Evolutionary conservation across 768 basidiomycete genomes (phyloP), one percentile per base, ranked within the genome.

Genomic region (Podaxis sp.): DNA sequence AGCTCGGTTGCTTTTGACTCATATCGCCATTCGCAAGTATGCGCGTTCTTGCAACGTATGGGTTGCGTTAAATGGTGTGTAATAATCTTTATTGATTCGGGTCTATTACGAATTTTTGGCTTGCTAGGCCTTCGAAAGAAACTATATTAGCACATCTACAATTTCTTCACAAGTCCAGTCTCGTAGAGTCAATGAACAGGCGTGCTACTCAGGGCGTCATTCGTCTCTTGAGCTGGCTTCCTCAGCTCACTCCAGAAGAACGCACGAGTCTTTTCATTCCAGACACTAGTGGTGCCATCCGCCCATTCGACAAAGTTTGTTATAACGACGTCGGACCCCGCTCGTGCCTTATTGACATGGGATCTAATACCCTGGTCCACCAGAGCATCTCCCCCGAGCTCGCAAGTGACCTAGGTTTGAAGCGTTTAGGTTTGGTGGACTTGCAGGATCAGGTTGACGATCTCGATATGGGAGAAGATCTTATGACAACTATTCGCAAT

Each of bases 281-380:
- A 1, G 77, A 78, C 53, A 65, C 13, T 3, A 56, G 62, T 1
- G 56, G 62, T 36, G 56, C 30, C 0, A 70, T 80, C 15, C 75
- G 70, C 0, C 73, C 75, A 0, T 63, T 74, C 3, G 24, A 57
- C 0, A 67, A 71, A 2, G 68, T 80, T 15, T 73, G 69, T 50
- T 82, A 69, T 72, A 81, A 83, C 55, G 80, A 83, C 53, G 70
- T 80, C 22, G 78, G 77, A 5, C 68, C 72, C 5, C 66, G 73
- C 8, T 68, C 73, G 1, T 62, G 56, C 41, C 63, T 77, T 3
- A 61, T 75, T 15, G 60, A 58, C 4, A 51, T 52, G 0, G 63
- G 65, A 0, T 60, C 68, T 24, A 49, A 60, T 38, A 64, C 63
- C 22, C 56, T 80, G 1, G 75, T 74, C 4, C 76, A 80, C 64